Evolutionary conservation across 176 grass and related monocot species (phyloP), one percentile per base, ranked within the genome.

Genomic region (Oryza punctata): DNA sequence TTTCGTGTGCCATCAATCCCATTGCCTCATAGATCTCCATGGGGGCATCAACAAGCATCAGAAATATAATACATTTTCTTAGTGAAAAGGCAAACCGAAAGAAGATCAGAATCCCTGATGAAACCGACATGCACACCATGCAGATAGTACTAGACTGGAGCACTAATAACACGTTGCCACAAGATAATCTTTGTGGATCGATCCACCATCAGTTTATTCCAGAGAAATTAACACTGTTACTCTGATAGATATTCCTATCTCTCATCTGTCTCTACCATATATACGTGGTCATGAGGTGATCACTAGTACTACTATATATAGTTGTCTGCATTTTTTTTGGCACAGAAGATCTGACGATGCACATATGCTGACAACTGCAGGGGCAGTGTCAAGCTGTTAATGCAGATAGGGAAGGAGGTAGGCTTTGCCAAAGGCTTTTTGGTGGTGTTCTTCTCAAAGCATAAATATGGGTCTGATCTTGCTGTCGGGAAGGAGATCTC

Each of bases 401-500:
- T 89, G 63, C 87, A 89, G 81, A 75, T 75, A 60, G 85, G 77
- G 78, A 89, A 72, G 81, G 87, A 75, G 69, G 61, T 88, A 84
- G 81, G 81, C 76, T 88, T 88, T 84, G 85, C 61, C 78, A 61
- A 81, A 81, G 70, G 78, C 46, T 81, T 87, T 81, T 69, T 57
- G 81, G 76, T 24, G 75, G 75, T 84, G 81, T 80, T 89, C 69
- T 41, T 79, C 81, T 75, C 76, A 29, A 75, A 84, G 87, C 76
- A 75, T 89, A 84, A 89, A 84, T 80, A 80, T 63, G 87, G 87
- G 81, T 32, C 69, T 84, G 87, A 89, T 89, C 87, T 74, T 89
- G 87, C 76, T 89, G 87, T 89, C 87, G 81, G 87, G 76, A n/a
- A 64, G 35, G 61, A 84, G 87, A 89, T 89, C 87, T 83, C 86